Base-by-base conservation (phyloP, 2,329 filamentous ascomycete species). In the Hymenoscyphus infarciens region DNA sequence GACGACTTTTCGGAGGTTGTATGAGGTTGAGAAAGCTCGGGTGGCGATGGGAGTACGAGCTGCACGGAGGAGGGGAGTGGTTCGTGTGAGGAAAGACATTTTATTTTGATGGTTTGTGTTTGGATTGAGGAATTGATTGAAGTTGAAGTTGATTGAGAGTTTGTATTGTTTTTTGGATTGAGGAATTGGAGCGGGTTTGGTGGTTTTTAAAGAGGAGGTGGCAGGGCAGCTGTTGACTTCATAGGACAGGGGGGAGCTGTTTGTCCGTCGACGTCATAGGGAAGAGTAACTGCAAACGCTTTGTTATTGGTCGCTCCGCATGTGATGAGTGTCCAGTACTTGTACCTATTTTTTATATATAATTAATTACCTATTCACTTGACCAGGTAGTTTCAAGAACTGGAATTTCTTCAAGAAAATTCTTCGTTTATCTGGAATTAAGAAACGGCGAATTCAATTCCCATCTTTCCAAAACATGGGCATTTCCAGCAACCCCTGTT, bases 11-110 rank as follows among this genome's bases (percentile, higher is more conserved):
- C 77, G 77, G 8, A 75, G 67, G 1, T 74, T 73, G 10, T 78
- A 66, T 58, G 77, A 78, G 13, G 81, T 82, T 64, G 79, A 81
- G 75, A 87, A 86, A 59, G 65, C 62, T 27, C 83, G 78, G 11
- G 80, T 77, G 31, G 77, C 73, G 49, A 78, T 49, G 10, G 42
- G 42, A 70, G 53, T 76, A 58, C 77, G 74, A 55, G 22, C 61
- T 59, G 33, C 33, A 42, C 56, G 56, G 58, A 57, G 68, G 73
- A 82, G 79, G 68, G 76, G 63, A 66, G 77, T 70, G 64, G 76
- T 72, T 71, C 81, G 74, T 64, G 81, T 78, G 75, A 85, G 75
- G 75, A 81, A 82, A 59, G 83, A 83, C 83, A 86, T 86, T 56
- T 63, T 54, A 86, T 86, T 56, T 63, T 54, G 33, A 13, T 57